Evolutionary conservation across 2,329 filamentous ascomycete genomes (phyloP), one percentile per base, ranked within the genome.

Genomic region (Fusarium concolor): DNA sequence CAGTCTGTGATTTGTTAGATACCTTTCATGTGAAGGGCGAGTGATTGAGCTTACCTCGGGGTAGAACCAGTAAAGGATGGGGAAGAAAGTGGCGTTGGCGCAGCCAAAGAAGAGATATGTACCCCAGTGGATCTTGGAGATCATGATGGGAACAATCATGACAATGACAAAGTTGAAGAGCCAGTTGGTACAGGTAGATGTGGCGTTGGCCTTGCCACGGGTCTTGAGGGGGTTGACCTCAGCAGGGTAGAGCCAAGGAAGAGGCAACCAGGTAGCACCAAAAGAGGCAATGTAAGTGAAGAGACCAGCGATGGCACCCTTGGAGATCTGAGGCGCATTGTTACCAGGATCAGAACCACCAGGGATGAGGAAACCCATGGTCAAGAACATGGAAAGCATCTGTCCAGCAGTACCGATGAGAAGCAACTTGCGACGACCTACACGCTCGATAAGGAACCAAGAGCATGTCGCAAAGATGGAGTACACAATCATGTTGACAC

Each of bases 271-370:
- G 1, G 87, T 88, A 0, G 88, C 88, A 33, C 89, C 89, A 66
- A 91, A 91, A 56, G 88, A 89, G 6, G 88, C 87, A 71, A 91
- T 91, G 77, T 90, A 92, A 4, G 88, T 84, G 78, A 92, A 92
- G 14, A 92, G 78, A 57, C 89, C 89, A 4, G 90, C 88, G 2
- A 88, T 88, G 1, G 90, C 88, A 33, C 90, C 90, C 74, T 91
- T 92, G 4, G 89, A 88, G 9, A 65, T 65, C 8, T 65, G 60
- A 37, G 89, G 81, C 1, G 86, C 77, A 2, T 43, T 28, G 15
- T n/a, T 37, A 28, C 35, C 51, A n/a, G 65, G 65, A 3, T 67
- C 53, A 1, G 82, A 83, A 2, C 83, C 85, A 1, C 87, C 87
- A 42, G 91, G 91, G n/a, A 92, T 87, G 63, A 93, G 87, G 29